Conservation (phyloP, 208 protist species). For the Trypanosoma melophagium region DNA sequence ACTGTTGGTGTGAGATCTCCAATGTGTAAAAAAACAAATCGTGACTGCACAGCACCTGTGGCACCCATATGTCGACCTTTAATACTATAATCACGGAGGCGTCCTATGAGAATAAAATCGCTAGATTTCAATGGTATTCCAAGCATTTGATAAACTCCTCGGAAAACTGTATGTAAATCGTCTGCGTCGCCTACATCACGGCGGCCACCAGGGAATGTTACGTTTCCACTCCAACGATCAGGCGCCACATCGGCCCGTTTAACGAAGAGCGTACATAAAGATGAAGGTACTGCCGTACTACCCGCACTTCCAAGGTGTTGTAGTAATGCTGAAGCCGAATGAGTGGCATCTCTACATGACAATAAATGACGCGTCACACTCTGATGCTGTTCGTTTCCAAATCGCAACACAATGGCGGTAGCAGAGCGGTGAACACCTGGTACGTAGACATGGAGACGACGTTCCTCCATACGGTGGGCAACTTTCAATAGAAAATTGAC, state of each 20-base stretch:
- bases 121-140: slow-evolving; percentile 53
- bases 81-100: slow-evolving; percentile 54
- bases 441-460: slow-evolving; percentile 50
- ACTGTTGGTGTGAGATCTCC: slow-evolving; percentile 65
- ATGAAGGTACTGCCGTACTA: slow-evolving; percentile 25
- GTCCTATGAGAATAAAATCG: slow-evolving; percentile 64
- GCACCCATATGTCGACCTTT: slow-evolving; percentile 28
- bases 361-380: slow-evolving; percentile 10
- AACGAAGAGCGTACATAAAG: slow-evolving; percentile 68
- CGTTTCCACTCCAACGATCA: slow-evolving; percentile 72
- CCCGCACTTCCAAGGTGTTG: slow-evolving; percentile 9
- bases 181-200: slow-evolving; percentile 63
- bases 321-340: slow-evolving; percentile 11
- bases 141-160: slow-evolving; percentile 47
- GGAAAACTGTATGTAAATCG: slow-evolving; percentile 50
- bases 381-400: slow-evolving; percentile 46
- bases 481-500: slow-evolving; percentile 50
- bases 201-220: slow-evolving; percentile 79
- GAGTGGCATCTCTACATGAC: background rate
- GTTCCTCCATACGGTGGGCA: slow-evolving; percentile 32
- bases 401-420: slow-evolving; percentile 64
- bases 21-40: slow-evolving; percentile 81
- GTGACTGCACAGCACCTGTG: slow-evolving; percentile 46
- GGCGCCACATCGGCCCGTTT: slow-evolving; percentile 40
- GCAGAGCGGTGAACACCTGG: slow-evolving; percentile 48